phyloP scores from a whole-genome alignment of 805 yeast species.

The Torulaspora microellipsoides region DNA sequence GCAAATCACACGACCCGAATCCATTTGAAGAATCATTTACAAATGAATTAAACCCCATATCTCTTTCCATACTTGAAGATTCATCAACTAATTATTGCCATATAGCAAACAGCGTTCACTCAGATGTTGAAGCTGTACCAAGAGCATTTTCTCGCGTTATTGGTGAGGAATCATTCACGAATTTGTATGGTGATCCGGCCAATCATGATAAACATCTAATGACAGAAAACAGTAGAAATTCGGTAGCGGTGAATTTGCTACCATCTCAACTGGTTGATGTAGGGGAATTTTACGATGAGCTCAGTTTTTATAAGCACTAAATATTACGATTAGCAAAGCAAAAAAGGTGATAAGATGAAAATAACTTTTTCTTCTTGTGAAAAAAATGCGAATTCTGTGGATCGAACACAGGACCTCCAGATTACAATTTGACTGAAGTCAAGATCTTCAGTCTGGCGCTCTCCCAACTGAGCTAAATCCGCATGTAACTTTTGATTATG shows the following conservation, averaged over 20 bases:
- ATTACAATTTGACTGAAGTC: constrained; percentile 19
- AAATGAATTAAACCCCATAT: constrained; percentile 11
- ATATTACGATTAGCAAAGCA: background rate
- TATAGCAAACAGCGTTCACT: constrained; percentile 3
- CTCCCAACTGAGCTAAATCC: constrained; percentile 44
- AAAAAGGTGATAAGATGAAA: background rate
- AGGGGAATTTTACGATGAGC: constrained; percentile 23
- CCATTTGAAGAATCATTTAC: constrained; percentile 5
- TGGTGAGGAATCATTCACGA: constrained; percentile 11
- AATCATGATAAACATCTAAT: too few relatives aligned
- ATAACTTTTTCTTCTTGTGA: constrained; percentile 2
- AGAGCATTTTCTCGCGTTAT: constrained; percentile 11
- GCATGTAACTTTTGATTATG: constrained; percentile 15
- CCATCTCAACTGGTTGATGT: constrained; percentile 17
- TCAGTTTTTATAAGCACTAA: constrained; percentile 22
- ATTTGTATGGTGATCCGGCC: background rate
- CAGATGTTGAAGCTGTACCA: constrained; percentile 12
- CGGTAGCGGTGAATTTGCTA: background rate
- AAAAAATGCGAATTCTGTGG: constrained; percentile 63
- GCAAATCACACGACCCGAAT: background rate
- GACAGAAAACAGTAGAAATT: too few relatives aligned
- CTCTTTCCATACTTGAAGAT: constrained; percentile 11
- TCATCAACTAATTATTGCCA: constrained; percentile 10
- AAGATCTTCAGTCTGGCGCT: constrained; percentile 41
- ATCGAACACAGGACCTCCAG: constrained; percentile 87